Base-by-base conservation (phyloP, 1,284 basidiomycete genomes). In the Trametes hirsuta region DNA sequence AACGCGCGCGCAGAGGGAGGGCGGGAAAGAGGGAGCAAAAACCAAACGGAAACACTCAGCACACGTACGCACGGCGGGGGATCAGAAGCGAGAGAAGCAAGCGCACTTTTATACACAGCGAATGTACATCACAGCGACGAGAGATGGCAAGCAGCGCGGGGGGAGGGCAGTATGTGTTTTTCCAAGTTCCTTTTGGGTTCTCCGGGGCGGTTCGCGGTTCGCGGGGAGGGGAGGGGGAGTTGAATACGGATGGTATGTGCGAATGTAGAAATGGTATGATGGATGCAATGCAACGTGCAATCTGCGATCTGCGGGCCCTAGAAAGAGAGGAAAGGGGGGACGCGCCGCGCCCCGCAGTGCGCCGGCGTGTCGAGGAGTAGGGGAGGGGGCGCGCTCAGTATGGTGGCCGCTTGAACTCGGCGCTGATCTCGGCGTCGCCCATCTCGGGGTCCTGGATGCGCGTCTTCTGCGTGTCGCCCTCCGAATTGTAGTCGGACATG, bases 381-480 rank as follows among this genome's bases (percentile, higher is more conserved):
- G 22, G 14, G 46, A 24, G 44, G 6, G 44, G 34, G 41, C 36
- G 22, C 14, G 47, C 30, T 55, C 39, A 68, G 61, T 68, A 70
- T 15, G 66, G 67, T 15, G 70, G 69, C 35, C 66, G 68, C 68
- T 71, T 71, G 70, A 68, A 71, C 55, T 71, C 70, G 35, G 65
- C 59, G 36, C 63, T 64, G 63, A 68, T 69, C 56, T 68, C 63
- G 9, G 63, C 64, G 58, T 69, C 68, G 52, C 65, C 66, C 30
- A 63, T 53, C 63, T 64, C 63, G 42, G 64, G 63, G 47, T 64
- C 65, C 40, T 50, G 58, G 21, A 66, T 79, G 66, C 83, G 81
- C 47, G 73, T 73, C 61, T 86, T 86, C 25, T 82, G 76, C 71
- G 87, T 85, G 11, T 78, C 76, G 67, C 64, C 62, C 36, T 68